phyloP scores from a whole-genome alignment of 176 grass and related monocot species.

The Thalia dealbata region DNA sequence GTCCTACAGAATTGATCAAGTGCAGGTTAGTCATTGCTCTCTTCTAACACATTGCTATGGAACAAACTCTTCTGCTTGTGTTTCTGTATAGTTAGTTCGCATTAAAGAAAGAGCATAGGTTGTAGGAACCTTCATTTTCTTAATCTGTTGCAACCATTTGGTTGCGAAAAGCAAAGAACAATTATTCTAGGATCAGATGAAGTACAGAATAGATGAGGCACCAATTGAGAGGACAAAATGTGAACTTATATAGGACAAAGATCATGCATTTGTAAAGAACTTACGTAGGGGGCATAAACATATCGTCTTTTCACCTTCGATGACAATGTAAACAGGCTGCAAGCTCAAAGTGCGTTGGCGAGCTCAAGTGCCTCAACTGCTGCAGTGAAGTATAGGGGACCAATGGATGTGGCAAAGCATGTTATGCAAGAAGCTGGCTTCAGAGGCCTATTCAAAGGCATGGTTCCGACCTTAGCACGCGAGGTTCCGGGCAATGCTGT shows the following conservation, averaged over 20 bases:
- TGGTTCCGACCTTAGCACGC: constrained; percentile 49
- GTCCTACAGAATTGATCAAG: constrained; percentile 83
- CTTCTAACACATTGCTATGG: background rate
- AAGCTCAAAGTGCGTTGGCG: constrained; percentile 66
- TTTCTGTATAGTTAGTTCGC: too few species aligned
- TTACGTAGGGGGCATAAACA: background rate
- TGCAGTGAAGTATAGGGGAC: constrained; percentile 54
- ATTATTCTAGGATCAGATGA: too few species aligned
- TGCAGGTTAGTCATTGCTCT: constrained; percentile 49
- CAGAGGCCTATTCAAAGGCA: constrained; percentile 57
- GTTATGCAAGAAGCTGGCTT: constrained; percentile 50
- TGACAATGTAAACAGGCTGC: constrained; percentile 36
- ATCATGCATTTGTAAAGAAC: background rate
- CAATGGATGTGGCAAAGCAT: constrained; percentile 65
- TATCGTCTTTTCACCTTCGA: too few species aligned
- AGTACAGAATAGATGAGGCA: too few species aligned
- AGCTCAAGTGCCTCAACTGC: constrained; percentile 5
- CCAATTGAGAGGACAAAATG: too few species aligned
- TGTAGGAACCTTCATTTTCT: too few species aligned
- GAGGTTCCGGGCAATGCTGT: constrained; percentile 69
- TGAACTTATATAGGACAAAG: background rate
- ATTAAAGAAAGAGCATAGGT: too few species aligned
- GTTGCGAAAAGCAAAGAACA: too few species aligned
- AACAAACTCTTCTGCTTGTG: background rate
- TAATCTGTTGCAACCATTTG: too few species aligned